Percentiles rank a stretch among this genome's conserved stretches.
Evolutionary conservation across 1,284 basidiomycete species (phyloP).

Genomic region (Trametes pubescens): DNA sequence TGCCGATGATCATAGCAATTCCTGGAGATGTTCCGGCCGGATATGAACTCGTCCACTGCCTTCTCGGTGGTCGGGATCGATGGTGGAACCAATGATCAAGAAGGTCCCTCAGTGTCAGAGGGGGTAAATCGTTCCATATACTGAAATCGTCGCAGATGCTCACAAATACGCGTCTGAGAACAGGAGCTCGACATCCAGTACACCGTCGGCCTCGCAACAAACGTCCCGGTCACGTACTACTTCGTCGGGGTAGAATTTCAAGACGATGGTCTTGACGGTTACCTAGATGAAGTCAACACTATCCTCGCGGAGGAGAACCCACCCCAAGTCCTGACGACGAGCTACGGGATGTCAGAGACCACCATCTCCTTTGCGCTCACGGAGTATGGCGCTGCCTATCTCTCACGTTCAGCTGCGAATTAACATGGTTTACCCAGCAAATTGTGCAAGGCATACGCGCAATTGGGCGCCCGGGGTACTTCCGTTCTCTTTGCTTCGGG

Average conservation of each 20-base stretch:
- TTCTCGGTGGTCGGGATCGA: constrained; percentile 53
- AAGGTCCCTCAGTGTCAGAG: constrained; percentile 47
- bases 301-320: constrained; percentile 57
- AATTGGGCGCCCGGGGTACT: constrained; percentile 64
- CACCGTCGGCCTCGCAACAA: constrained; percentile 61
- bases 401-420: constrained; percentile 56
- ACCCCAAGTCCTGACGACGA: constrained; percentile 66
- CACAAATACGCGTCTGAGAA: not conserved
- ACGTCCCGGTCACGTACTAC: constrained; percentile 38
- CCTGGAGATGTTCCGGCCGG: constrained; percentile 54
- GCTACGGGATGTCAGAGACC: constrained; percentile 47
- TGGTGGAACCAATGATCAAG: constrained; percentile 51
- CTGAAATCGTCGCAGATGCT: too few species aligned
- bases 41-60: constrained; percentile 49
- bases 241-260: constrained; percentile 25
- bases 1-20: constrained; percentile 51
- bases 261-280: constrained; percentile 25
- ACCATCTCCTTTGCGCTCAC: constrained; percentile 37
- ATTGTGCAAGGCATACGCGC: constrained; percentile 36
- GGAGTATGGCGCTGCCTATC: constrained; percentile 23
- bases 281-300: constrained; percentile 28
- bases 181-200: constrained; percentile 69
- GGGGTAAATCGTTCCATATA: constrained; percentile 46
- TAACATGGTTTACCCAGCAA: constrained; percentile 41
- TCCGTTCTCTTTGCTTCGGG: constrained; percentile 71